Percentiles rank a stretch among this genome's conserved stretches.
Evolutionary conservation across 140 eudicot species (phyloP).

Genomic region (Oenanthe javanica): DNA sequence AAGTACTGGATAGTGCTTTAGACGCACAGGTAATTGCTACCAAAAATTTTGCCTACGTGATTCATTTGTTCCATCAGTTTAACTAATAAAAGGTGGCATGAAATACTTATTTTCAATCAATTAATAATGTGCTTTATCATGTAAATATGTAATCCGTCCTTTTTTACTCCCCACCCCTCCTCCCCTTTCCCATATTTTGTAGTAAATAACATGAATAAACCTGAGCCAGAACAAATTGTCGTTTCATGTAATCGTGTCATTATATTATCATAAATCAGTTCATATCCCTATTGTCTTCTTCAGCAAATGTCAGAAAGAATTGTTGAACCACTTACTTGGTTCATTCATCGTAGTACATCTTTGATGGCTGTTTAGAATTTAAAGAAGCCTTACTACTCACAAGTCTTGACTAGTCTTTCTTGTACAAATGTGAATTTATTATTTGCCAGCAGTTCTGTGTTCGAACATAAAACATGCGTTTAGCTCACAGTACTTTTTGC

Average conservation of each 20-base stretch:
- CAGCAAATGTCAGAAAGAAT: neutral
- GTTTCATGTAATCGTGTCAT: neutral
- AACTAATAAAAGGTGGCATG: neutral
- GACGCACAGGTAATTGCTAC: constrained; percentile 73
- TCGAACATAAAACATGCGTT: neutral
- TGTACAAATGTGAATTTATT: neutral
- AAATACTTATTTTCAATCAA: neutral
- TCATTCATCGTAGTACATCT: neutral
- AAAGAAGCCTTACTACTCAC: neutral
- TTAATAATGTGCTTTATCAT: neutral
- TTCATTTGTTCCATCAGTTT: neutral
- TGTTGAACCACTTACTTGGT: neutral
- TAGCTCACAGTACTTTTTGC: neutral
- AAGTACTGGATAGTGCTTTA: constrained; percentile 87
- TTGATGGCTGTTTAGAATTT: neutral
- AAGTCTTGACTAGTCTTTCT: neutral
- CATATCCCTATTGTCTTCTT: neutral
- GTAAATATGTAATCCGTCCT: neutral
- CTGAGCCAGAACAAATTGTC: neutral
- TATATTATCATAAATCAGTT: neutral
- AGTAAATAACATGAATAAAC: neutral
- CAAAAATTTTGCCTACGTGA: neutral
- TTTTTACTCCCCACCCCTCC: neutral
- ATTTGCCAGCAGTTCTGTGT: neutral
- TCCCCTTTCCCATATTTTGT: neutral